Percentiles rank a stretch among this genome's conserved stretches.
Conservation (phyloP, 1,284 basidiomycete genomes). For the Cryptococcus sp. region DNA sequence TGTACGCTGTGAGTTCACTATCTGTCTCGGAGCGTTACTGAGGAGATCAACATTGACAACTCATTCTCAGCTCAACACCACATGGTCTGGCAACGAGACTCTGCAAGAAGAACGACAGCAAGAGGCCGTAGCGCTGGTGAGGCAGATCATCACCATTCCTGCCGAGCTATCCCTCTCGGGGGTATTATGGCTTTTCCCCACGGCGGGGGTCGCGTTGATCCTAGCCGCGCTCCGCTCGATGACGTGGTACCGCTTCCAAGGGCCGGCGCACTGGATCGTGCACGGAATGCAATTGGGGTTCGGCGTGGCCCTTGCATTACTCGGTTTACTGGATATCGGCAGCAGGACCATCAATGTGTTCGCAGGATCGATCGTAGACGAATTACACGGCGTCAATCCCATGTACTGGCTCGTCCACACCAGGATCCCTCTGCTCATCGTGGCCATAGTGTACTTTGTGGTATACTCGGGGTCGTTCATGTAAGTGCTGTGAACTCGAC, state of each 20-base stretch:
- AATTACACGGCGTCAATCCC: conserved; percentile 11
- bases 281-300: conserved; percentile 16
- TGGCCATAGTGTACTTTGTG: conserved; percentile 17
- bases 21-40: not conserved
- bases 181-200: conserved; percentile 35
- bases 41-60: not conserved
- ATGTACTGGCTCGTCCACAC: conserved; percentile 22
- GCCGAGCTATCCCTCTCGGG: conserved; percentile 24
- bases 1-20: conserved; percentile 13
- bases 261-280: conserved; percentile 15
- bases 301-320: conserved; percentile 19
- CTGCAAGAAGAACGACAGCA: conserved; percentile 3
- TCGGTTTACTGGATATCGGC: conserved; percentile 32
- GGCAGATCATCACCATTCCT: conserved; percentile 20
- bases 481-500: conserved; percentile 8
- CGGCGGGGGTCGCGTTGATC: conserved; percentile 30
- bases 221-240: conserved; percentile 27
- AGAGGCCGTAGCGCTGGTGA: conserved; percentile 15
- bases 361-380: conserved; percentile 1
- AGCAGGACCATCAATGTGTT: conserved; percentile 16
- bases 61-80: conserved; percentile 17
- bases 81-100: conserved; percentile 11
- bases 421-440: conserved; percentile 21
- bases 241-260: conserved; percentile 23
- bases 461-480: conserved; percentile 11